Conservation (phyloP, 1,284 basidiomycete genomes). For the Pulchroboletus neoregius region DNA sequence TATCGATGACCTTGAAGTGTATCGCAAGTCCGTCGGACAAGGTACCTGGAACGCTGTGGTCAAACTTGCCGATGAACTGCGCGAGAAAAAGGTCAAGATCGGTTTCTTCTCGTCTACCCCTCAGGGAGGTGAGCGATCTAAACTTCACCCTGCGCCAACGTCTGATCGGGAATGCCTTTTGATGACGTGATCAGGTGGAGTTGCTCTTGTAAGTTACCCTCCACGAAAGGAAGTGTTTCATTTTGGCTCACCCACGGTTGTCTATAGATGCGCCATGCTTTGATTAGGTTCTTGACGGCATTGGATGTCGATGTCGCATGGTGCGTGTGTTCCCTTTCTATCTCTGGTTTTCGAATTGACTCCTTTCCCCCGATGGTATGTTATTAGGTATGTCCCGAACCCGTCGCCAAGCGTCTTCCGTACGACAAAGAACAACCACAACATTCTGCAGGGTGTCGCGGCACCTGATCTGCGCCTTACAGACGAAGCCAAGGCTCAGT, state of each 20-base stretch:
- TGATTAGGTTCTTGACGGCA: slow-evolving; percentile 75
- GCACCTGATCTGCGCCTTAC: slow-evolving; percentile 69
- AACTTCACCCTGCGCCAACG: slow-evolving; percentile 8
- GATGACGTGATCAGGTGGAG: slow-evolving; percentile 58
- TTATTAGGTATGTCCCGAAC: slow-evolving; percentile 80
- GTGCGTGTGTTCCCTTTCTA: slow-evolving; percentile 39
- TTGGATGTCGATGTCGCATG: slow-evolving; percentile 79
- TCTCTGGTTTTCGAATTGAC: slow-evolving; percentile 7
- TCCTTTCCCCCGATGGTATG: background rate
- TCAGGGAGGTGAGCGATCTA: slow-evolving; percentile 63
- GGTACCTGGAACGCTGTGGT: slow-evolving; percentile 75
- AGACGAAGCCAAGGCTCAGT: slow-evolving; percentile 69
- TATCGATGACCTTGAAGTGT: slow-evolving; percentile 71
- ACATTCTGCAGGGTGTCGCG: slow-evolving; percentile 83
- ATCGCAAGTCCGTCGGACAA: slow-evolving; percentile 58
- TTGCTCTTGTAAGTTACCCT: slow-evolving; percentile 64
- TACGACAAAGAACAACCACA: slow-evolving; percentile 91
- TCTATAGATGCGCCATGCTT: slow-evolving; percentile 79
- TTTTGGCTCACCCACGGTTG: slow-evolving; percentile 20
- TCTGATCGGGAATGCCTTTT: slow-evolving; percentile 24
- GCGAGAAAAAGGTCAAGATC: slow-evolving; percentile 78
- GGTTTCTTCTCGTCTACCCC: slow-evolving; percentile 89
- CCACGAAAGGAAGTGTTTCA: slow-evolving; percentile 3
- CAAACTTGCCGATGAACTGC: slow-evolving; percentile 77
- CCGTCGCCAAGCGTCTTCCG: slow-evolving; percentile 82